Evolutionary conservation across 2,329 filamentous ascomycete genomes (phyloP), one percentile per base, ranked within the genome.

Genomic region (Aphanoascus verrucosus): DNA sequence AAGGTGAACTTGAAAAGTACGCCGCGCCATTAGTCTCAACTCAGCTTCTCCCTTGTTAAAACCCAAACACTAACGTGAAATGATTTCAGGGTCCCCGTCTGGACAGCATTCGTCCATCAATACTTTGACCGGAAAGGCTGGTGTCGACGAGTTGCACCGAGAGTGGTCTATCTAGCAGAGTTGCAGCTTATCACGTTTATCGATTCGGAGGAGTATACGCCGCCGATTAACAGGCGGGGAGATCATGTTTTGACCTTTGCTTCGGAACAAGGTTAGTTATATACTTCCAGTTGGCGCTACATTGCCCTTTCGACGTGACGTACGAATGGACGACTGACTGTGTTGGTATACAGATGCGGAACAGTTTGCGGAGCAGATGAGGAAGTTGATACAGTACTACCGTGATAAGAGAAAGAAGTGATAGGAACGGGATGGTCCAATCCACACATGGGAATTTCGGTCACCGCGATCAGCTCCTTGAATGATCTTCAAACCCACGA

Each of bases 41-140:
- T 28, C 23, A 7, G 44, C 31, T 17, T 38, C 42, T 23, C 28
- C 4, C 37, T n/a, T 5, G 8, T 51, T 14, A 17, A 28, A 28
- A 19, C n/a, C n/a, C n/a, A n/a, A n/a, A n/a, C n/a, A n/a, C 46
- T 54, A n/a, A 54, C 44, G 1, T 38, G 3, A 8, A n/a, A 9
- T 15, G 19, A 2, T 38, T 15, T 15, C 47, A 74, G 73, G 17
- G 75, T 77, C 1, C 80, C 80, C 0, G 76, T 83, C 53, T 83
- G 80, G 80, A 83, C 79, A 1, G 76, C 77, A 0, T 80, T 80
- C 56, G 69, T 80, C 17, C 76, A 74, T 1, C 65, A 72, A 20
- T 72, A 75, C 52, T 65, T 78, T 34, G 65, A 66, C 28, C 67
- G 71, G 49, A 69, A 65, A 4, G 67, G 66, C 34, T 81, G 78